Evolutionary conservation across 208 protist species (phyloP).

Genomic region (Zelonia costaricensis): DNA sequence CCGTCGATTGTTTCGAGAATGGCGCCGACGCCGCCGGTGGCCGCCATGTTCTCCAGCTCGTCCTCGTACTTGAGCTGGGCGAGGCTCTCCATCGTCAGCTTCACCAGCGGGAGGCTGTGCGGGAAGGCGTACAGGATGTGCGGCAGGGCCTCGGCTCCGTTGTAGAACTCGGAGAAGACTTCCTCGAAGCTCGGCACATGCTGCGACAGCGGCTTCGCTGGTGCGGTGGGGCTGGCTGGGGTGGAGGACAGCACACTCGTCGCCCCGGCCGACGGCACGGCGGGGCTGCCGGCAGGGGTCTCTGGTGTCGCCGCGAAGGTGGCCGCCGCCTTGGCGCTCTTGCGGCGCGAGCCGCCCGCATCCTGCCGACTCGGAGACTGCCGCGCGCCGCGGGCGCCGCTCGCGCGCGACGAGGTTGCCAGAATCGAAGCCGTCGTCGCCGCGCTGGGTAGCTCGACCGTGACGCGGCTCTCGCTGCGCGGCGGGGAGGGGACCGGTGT

Average conservation of each 20-base stretch:
- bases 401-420: no score
- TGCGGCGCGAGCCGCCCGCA: neutral
- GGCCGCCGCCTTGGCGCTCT: no score
- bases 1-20: slow-evolving; percentile 83
- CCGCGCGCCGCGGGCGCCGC: no score
- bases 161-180: slow-evolving; percentile 80
- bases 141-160: slow-evolving; percentile 58
- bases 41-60: slow-evolving; percentile 40
- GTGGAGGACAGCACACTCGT: no score
- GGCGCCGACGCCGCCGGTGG: slow-evolving; percentile 61
- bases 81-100: slow-evolving; percentile 52
- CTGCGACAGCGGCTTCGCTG: slow-evolving; percentile 30
- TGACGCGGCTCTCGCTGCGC: neutral
- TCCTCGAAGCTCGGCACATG: slow-evolving; percentile 43
- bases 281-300: no score
- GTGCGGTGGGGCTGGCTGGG: neutral
- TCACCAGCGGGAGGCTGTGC: slow-evolving; percentile 50
- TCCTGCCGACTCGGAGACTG: neutral
- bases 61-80: slow-evolving; percentile 29
- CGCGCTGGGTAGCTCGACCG: neutral
- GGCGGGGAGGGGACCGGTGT: neutral
- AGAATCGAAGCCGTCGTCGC: neutral
- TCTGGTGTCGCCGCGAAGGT: no score
- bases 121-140: slow-evolving; percentile 80
- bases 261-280: no score